These are phyloP conservation scores for Dryadomyces quercivorus DNA, from an alignment of 2,329 filamentous ascomycete species.

Conservation along the genomic window DNA sequence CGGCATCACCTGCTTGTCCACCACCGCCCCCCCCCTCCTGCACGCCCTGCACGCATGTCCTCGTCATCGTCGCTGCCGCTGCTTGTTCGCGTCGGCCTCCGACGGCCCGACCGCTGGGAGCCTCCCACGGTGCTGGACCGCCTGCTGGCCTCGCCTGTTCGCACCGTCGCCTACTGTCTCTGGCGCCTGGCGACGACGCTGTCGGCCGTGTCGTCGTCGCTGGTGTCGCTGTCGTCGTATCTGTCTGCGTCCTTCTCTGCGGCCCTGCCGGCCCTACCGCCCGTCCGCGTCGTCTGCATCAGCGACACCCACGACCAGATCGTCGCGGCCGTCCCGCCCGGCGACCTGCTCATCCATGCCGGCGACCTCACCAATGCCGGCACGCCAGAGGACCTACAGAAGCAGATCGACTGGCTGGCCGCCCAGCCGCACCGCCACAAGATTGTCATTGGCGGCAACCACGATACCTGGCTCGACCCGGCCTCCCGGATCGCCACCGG, in stretches of 20 bases:
- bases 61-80: neutral
- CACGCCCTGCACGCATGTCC: neutral
- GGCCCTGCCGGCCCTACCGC: slow-evolving; percentile 31
- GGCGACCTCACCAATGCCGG: slow-evolving; percentile 74
- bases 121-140: slow-evolving; percentile 43
- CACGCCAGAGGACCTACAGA: slow-evolving; percentile 60
- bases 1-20: neutral
- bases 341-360: slow-evolving; percentile 80
- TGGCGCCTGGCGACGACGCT: slow-evolving; percentile 55
- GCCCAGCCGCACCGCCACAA: slow-evolving; percentile 66
- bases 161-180: slow-evolving; percentile 46
- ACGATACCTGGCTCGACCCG: slow-evolving; percentile 75
- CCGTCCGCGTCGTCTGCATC: slow-evolving; percentile 72
- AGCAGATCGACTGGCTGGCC: slow-evolving; percentile 73
- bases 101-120: slow-evolving; percentile 11
- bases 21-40: too few relatives aligned
- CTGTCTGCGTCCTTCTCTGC: slow-evolving; percentile 39
- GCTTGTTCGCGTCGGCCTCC: slow-evolving; percentile 11
- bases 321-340: slow-evolving; percentile 50
- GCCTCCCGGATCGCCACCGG: slow-evolving; percentile 46
- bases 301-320: slow-evolving; percentile 73
- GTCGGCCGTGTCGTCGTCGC: slow-evolving; percentile 24
- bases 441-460: slow-evolving; percentile 75
- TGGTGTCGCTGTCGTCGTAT: neutral
- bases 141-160: slow-evolving; percentile 56